Evolutionary conservation across 108 stramenopile genomes (phyloP).

Genomic region (Cylindrotheca closterium): DNA sequence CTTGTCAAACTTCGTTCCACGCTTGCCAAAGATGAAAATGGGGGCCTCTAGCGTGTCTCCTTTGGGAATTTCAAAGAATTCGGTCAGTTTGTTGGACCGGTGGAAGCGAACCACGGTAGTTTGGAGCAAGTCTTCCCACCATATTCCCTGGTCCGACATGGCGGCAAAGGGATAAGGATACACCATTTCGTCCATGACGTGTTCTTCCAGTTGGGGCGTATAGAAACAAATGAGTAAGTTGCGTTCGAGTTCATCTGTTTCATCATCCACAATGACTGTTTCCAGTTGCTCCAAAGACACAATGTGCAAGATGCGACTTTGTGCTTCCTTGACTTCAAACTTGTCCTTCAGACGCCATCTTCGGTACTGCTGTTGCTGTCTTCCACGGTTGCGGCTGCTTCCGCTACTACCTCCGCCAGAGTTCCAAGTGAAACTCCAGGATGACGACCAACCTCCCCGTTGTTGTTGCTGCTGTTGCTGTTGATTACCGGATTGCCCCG

Average conservation of each 20-base stretch:
- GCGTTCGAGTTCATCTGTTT: constrained; percentile 44
- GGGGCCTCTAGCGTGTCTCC: constrained; percentile 38
- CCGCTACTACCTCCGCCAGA: constrained; percentile 20
- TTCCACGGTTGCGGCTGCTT: not conserved
- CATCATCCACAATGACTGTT: constrained; percentile 55
- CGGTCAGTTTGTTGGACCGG: constrained; percentile 38
- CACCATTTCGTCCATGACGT: constrained; percentile 59
- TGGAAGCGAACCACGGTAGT: constrained; percentile 60
- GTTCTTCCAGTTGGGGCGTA: constrained; percentile 43
- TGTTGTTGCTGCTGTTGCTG: constrained; percentile 12
- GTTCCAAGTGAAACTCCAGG: constrained; percentile 26
- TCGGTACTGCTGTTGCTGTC: constrained; percentile 4
- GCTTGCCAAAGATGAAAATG: constrained; percentile 53
- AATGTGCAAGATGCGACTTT: constrained; percentile 57
- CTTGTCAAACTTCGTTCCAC: constrained; percentile 33
- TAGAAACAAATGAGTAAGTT: constrained; percentile 52
- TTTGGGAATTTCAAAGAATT: constrained; percentile 46
- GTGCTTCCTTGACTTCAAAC: constrained; percentile 54
- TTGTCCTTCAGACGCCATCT: constrained; percentile 45
- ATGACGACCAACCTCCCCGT: constrained; percentile 17
- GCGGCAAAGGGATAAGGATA: constrained; percentile 72
- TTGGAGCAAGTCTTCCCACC: constrained; percentile 75
- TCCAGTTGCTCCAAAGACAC: constrained; percentile 59
- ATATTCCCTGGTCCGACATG: constrained; percentile 55
- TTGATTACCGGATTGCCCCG: constrained; percentile 21